Conservation (phyloP, 2,329 filamentous ascomycete species). For the Fusarium buharicum region DNA sequence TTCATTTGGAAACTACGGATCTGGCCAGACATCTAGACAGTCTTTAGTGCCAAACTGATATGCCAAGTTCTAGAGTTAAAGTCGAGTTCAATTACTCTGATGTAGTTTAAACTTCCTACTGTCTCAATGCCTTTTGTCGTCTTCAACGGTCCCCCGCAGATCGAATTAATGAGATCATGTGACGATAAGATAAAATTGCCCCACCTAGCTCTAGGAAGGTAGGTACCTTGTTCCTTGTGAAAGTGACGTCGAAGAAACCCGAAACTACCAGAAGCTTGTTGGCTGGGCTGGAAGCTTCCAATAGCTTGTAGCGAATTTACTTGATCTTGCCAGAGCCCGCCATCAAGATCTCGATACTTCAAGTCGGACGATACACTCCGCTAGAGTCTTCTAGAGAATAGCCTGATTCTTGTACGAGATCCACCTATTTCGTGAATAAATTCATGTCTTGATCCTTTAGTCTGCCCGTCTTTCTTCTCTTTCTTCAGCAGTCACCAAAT, state of each 20-base stretch:
- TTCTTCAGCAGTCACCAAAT: conserved; percentile 16
- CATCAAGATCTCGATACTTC: conserved; percentile 41
- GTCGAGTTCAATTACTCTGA: too few relatives aligned
- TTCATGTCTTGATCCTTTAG: conserved; percentile 31
- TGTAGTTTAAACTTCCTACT: neutral
- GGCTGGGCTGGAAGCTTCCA: conserved; percentile 48
- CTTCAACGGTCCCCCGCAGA: too few relatives aligned
- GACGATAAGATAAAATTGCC: conserved; percentile 43
- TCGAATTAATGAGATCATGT: neutral
- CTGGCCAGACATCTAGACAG: too few relatives aligned
- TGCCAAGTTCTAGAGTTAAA: too few relatives aligned
- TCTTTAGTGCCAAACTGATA: too few relatives aligned
- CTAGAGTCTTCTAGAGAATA: conserved; percentile 25
- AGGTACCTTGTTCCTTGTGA: conserved; percentile 40
- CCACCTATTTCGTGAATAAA: conserved; percentile 43
- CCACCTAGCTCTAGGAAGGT: conserved; percentile 35
- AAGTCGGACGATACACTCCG: conserved; percentile 29
- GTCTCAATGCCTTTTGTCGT: neutral
- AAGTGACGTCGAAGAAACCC: conserved; percentile 51
- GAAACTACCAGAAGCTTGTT: conserved; percentile 44
- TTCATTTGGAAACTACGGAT: too few relatives aligned
- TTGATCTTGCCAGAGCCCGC: conserved; percentile 42
- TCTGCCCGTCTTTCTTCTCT: conserved; percentile 18
- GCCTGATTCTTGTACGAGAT: conserved; percentile 33
- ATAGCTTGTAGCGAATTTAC: conserved; percentile 40